A percentile compares a stretch with the other conserved stretches of the same genome.
Evolutionary conservation across 345 rosid genomes (phyloP).

Genomic region (Limnanthes douglasii): DNA sequence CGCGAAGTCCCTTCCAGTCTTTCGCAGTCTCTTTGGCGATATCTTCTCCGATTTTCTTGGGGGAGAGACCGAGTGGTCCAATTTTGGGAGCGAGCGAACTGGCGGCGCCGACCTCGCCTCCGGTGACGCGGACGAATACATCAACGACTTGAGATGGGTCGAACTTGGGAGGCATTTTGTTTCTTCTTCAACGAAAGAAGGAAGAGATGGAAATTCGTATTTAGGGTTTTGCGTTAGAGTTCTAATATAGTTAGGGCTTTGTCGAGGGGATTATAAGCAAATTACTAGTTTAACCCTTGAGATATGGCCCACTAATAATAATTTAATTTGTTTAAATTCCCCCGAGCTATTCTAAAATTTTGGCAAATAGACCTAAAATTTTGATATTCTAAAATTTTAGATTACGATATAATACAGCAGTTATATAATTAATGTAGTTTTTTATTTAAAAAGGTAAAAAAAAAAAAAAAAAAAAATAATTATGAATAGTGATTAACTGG

Average conservation of each 20-base stretch:
- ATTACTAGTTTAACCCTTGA: conserved; percentile 2
- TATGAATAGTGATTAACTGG: too few species aligned
- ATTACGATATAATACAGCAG: too few species aligned
- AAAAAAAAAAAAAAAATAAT: too few species aligned
- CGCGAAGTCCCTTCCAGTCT: conserved; percentile 58
- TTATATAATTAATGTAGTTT: too few species aligned
- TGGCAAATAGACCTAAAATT: too few species aligned
- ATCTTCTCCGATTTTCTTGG: conserved; percentile 72
- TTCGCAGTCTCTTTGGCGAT: conserved; percentile 49
- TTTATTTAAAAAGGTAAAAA: too few species aligned
- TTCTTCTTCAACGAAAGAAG: not conserved
- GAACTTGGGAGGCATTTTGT: conserved; percentile 34
- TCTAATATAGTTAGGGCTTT: not conserved
- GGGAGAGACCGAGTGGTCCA: conserved; percentile 73
- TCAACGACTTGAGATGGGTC: conserved; percentile 34
- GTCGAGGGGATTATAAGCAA: not conserved
- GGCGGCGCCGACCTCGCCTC: conserved; percentile 46
- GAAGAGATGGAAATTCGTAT: not conserved
- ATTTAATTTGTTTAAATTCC: not conserved
- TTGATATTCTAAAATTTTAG: too few species aligned
- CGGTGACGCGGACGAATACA: conserved; percentile 38
- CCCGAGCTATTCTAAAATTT: not conserved
- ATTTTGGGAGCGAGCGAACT: conserved; percentile 58
- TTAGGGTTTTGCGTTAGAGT: not conserved
- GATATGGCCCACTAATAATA: too few species aligned